A percentile compares a stretch with the other conserved stretches of the same genome.
phyloP scores from a whole-genome alignment of 306 rosid species.

The Vigna angularis region DNA sequence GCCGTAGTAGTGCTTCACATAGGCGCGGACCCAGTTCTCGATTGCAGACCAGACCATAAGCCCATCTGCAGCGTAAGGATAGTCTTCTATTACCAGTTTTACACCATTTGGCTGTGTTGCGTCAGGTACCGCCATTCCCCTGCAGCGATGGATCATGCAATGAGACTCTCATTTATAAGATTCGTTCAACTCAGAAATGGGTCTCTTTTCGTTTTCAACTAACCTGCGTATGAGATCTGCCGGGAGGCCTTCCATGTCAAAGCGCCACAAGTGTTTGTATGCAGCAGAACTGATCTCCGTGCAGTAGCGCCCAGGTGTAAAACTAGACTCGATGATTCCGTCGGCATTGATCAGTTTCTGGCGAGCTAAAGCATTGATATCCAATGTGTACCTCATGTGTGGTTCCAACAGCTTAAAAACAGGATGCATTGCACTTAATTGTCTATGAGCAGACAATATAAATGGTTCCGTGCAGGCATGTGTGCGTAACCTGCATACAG shows the following conservation, averaged over 20 bases:
- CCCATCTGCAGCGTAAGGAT: slow-evolving; percentile 86
- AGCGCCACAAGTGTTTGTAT: slow-evolving; percentile 78
- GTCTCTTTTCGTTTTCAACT: not conserved
- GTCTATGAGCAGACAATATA: slow-evolving; percentile 81
- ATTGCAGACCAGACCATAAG: slow-evolving; percentile 82
- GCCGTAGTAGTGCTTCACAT: slow-evolving; percentile 72
- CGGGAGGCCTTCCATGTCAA: slow-evolving; percentile 81
- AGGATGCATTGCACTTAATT: slow-evolving; percentile 93
- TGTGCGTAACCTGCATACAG: slow-evolving; percentile 66
- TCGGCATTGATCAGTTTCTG: slow-evolving; percentile 70
- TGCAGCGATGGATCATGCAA: not conserved
- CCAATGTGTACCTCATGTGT: slow-evolving; percentile 87
- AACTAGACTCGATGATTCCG: slow-evolving; percentile 75
- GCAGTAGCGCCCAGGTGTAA: slow-evolving; percentile 83
- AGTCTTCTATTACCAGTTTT: slow-evolving; percentile 74
- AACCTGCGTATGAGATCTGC: slow-evolving; percentile 71
- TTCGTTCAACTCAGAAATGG: not conserved
- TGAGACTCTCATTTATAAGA: not conserved
- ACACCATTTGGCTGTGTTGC: slow-evolving; percentile 76
- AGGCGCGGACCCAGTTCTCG: slow-evolving; percentile 74
- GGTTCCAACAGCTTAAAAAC: slow-evolving; percentile 85
- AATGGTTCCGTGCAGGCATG: slow-evolving; percentile 83
- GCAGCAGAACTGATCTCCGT: slow-evolving; percentile 88
- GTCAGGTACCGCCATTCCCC: slow-evolving; percentile 87
- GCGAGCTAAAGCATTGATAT: slow-evolving; percentile 78